Evolutionary conservation across 345 rosid genomes (phyloP).

Genomic region (Dovyalis caffra): DNA sequence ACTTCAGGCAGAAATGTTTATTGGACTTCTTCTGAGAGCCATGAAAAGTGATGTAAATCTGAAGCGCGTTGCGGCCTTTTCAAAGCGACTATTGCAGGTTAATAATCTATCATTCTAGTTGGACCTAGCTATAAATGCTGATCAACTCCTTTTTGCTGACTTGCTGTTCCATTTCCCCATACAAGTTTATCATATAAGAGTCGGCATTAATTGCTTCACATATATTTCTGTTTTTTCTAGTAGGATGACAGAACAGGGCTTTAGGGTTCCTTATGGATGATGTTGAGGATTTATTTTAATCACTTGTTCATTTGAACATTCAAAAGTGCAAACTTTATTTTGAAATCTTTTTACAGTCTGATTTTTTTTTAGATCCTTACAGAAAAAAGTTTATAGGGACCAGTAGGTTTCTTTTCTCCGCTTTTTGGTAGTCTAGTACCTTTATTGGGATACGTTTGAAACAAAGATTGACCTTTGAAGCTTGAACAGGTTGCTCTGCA

Average conservation of each 20-base stretch:
- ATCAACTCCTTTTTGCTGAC: background rate
- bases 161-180: no score
- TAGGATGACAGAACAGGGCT: background rate
- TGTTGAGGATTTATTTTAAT: background rate
- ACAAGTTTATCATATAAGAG: no score
- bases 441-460: slow-evolving; percentile 1
- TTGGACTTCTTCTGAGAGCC: slow-evolving; percentile 86
- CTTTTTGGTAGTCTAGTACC: background rate
- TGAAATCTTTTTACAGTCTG: no score
- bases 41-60: slow-evolving; percentile 87
- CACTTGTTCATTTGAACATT: background rate
- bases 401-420: background rate
- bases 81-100: slow-evolving; percentile 94
- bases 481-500: slow-evolving; percentile 81
- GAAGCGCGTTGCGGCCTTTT: slow-evolving; percentile 83
- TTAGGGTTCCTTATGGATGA: background rate
- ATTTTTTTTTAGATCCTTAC: no score
- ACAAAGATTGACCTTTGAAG: slow-evolving; percentile 17
- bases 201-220: no score
- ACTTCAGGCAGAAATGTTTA: slow-evolving; percentile 87
- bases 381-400: no score
- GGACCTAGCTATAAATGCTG: background rate
- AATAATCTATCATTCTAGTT: background rate
- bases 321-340: no score
- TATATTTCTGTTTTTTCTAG: no score